Evolutionary conservation across 495 filamentous ascomycete genomes (phyloP).

Genomic region (Trypethelium eluteriae): DNA sequence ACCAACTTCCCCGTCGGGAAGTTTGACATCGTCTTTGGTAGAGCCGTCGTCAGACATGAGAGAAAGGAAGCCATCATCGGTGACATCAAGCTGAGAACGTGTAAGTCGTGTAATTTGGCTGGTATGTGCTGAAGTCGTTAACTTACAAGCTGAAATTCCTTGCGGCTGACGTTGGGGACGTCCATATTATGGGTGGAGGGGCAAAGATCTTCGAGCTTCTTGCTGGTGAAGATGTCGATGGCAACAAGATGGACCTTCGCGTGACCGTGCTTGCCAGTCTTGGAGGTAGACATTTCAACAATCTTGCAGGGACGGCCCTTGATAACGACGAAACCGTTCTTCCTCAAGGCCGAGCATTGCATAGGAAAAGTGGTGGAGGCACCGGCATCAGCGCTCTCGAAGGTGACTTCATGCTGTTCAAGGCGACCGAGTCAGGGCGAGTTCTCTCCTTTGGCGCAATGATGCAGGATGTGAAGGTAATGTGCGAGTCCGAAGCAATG

Average conservation of each 20-base stretch:
- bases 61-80: slow-evolving; percentile 84
- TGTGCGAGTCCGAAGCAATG: neutral
- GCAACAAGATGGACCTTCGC: slow-evolving; percentile 98
- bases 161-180: slow-evolving; percentile 82
- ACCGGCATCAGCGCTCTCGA: slow-evolving; percentile 87
- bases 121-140: neutral
- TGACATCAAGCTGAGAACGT: slow-evolving; percentile 66
- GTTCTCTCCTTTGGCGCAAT: slow-evolving; percentile 13
- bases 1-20: slow-evolving; percentile 82
- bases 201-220: slow-evolving; percentile 99
- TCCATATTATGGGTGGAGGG: slow-evolving; percentile 99
- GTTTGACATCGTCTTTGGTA: slow-evolving; percentile 89
- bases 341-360: slow-evolving; percentile 98
- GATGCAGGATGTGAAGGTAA: slow-evolving; percentile 18
- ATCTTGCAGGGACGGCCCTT: slow-evolving; percentile 99
- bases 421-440: neutral
- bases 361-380: slow-evolving; percentile 90
- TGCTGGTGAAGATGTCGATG: slow-evolving; percentile 97
- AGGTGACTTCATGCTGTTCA: slow-evolving; percentile 77
- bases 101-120: slow-evolving; percentile 11
- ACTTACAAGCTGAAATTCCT: slow-evolving; percentile 90
- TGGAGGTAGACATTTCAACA: slow-evolving; percentile 99
- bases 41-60: slow-evolving; percentile 74
- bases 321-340: slow-evolving; percentile 97
- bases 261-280: slow-evolving; percentile 99